A percentile compares a stretch with the other conserved stretches of the same genome.
Evolutionary conservation across 2,329 filamentous ascomycete species (phyloP).

Genomic region (Neodidymelliopsis sp.): DNA sequence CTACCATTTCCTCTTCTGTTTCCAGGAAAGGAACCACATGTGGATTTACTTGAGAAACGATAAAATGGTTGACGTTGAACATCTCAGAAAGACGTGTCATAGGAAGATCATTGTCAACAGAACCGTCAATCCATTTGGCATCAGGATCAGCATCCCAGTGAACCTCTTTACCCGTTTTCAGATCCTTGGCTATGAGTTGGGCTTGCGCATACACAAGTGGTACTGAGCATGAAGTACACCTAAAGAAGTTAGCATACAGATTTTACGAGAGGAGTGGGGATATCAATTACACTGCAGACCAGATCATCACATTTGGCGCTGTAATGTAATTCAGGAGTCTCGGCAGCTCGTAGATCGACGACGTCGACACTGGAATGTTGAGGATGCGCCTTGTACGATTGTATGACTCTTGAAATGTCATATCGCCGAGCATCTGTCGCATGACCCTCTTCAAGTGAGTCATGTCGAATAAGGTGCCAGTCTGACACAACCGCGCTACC

Average conservation of each 20-base stretch:
- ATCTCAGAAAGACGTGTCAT: conserved; percentile 90
- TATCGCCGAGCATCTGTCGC: conserved; percentile 79
- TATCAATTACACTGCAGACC: conserved; percentile 79
- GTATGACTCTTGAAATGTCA: conserved; percentile 95
- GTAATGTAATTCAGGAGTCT: conserved; percentile 91
- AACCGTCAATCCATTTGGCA: conserved; percentile 86
- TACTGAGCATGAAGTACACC: conserved; percentile 91
- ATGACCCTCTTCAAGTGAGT: conserved; percentile 82
- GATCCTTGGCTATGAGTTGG: conserved; percentile 83
- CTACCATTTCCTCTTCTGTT: conserved; percentile 69
- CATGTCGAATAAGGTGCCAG: conserved; percentile 86
- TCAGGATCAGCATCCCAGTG: conserved; percentile 88
- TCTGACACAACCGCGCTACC: conserved; percentile 76
- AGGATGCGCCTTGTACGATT: conserved; percentile 91
- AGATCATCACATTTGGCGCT: conserved; percentile 92
- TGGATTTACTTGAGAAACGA: conserved; percentile 95
- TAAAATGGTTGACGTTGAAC: conserved; percentile 99
- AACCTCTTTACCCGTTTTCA: conserved; percentile 75
- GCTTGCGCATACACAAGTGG: conserved; percentile 84
- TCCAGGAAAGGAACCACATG: conserved; percentile 87
- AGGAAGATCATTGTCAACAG: conserved; percentile 91
- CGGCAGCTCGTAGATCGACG: conserved; percentile 85
- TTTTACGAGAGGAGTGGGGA: neutral
- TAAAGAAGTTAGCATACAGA: conserved; percentile 33
- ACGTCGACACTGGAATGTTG: conserved; percentile 92